Conservation (phyloP, 2,329 filamentous ascomycete genomes). For the Claviceps monticola region DNA sequence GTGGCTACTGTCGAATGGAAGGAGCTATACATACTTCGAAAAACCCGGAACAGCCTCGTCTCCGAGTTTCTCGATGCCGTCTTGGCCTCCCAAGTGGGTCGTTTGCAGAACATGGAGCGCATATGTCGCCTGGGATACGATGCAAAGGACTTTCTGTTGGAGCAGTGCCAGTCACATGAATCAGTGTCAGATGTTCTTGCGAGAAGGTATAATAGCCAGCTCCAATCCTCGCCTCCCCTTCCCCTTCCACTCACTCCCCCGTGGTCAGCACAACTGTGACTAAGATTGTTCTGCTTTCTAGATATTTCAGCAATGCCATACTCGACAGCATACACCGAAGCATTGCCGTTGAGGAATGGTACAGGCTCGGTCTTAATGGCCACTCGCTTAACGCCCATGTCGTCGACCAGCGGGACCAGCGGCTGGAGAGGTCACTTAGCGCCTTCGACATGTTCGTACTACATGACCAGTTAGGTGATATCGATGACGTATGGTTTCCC, state of each 20-base stretch:
- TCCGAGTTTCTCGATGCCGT: constrained; percentile 50
- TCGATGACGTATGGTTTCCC: constrained; percentile 46
- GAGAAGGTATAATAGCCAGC: constrained; percentile 34
- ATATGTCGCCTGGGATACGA: constrained; percentile 70
- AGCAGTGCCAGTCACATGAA: constrained; percentile 46
- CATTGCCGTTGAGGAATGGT: constrained; percentile 68
- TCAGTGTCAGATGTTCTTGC: constrained; percentile 62
- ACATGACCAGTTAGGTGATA: constrained; percentile 56
- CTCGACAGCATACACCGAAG: constrained; percentile 70
- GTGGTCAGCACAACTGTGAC: constrained; percentile 1
- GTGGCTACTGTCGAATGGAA: constrained; percentile 61
- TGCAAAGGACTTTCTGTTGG: constrained; percentile 69
- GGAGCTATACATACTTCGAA: constrained; percentile 44
- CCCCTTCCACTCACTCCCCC: background rate
- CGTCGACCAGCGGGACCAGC: constrained; percentile 26
- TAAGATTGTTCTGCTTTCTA: constrained; percentile 17
- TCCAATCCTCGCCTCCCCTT: background rate
- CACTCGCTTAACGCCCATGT: constrained; percentile 9
- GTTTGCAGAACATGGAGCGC: constrained; percentile 53
- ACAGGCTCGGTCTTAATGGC: constrained; percentile 19
- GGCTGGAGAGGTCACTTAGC: constrained; percentile 59
- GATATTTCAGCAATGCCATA: constrained; percentile 61
- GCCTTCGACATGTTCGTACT: constrained; percentile 86
- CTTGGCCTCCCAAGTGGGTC: constrained; percentile 53
- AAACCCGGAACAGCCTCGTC: constrained; percentile 36